These are phyloP conservation scores for Rhodomyrtus psidioides DNA, from an alignment of 441 rosid genomes.

Conservation along the genomic window DNA sequence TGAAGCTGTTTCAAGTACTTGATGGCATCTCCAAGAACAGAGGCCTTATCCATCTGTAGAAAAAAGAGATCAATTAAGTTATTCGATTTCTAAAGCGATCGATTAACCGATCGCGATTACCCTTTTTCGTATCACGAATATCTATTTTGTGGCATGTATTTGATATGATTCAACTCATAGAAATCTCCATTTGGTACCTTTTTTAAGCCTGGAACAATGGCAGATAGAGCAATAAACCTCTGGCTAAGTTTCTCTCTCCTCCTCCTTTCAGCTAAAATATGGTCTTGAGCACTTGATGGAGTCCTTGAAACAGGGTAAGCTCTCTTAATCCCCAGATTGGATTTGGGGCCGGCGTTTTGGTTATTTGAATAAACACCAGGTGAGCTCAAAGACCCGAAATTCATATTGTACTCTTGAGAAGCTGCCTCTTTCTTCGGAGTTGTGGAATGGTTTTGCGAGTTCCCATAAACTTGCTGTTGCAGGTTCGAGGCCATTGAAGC, in stretches of 20 bases:
- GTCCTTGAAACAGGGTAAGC: conserved; percentile 15
- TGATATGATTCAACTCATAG: not conserved
- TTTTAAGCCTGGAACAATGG: conserved; percentile 65
- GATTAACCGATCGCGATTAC: not conserved
- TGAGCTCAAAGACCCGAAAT: conserved; percentile 1
- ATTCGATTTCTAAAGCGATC: not conserved
- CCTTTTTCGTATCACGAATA: not conserved
- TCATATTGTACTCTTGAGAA: not conserved
- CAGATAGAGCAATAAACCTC: conserved; percentile 69
- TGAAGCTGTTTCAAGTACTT: conserved; percentile 49
- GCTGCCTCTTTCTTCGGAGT: conserved; percentile 21
- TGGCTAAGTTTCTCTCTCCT: conserved; percentile 70
- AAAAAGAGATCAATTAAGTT: not conserved
- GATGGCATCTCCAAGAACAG: conserved; percentile 51
- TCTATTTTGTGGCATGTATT: not conserved
- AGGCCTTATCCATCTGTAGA: conserved; percentile 55
- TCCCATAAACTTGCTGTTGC: conserved; percentile 1
- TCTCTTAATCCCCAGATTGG: conserved; percentile 14
- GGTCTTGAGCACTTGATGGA: conserved; percentile 51
- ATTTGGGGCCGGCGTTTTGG: not conserved
- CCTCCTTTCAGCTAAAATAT: conserved; percentile 63
- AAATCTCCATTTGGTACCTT: conserved; percentile 27
- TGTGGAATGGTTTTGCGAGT: not conserved
- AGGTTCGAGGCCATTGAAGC: conserved; percentile 1
- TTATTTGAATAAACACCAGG: not conserved